Evolutionary conservation across 2,329 filamentous ascomycete genomes (phyloP), one percentile per base, ranked within the genome.

Genomic region (Knufia petricola): DNA sequence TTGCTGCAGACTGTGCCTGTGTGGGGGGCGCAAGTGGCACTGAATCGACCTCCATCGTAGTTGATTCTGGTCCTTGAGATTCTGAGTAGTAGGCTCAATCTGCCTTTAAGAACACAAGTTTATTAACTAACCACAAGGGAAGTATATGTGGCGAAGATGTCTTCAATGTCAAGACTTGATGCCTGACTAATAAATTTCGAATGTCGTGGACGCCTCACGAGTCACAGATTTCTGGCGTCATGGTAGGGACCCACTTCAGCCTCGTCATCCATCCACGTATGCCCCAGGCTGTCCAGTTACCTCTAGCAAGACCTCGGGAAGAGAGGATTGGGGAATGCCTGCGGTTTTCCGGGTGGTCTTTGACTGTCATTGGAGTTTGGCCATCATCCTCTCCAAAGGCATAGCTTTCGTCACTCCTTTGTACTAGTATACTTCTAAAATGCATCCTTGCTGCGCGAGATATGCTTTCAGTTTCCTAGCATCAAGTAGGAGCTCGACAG

Each of bases 11-110:
- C 48, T 49, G 46, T 19, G 53, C 50, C 17, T 52, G 34, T 2
- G 55, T 52, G 31, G 55, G 53, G 15, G 57, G 50, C n/a, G 74
- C 70, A 44, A 79, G 70, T 42, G 75, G 73, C 7, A 38, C 34
- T 21, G 67, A 69, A 64, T 79, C 77, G 53, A 79, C 54, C 61
- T 80, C 77, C 77, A 79, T 79, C 20, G 4, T 39, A 24, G 6
- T 24, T n/a, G 24, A 23, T 2, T n/a, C 20, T 31, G 24, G n/a
- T n/a, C n/a, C n/a, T n/a, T n/a, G n/a, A n/a, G n/a, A n/a, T n/a
- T n/a, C n/a, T n/a, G n/a, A n/a, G n/a, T n/a, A n/a, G n/a, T n/a
- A n/a, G n/a, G n/a, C n/a, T n/a, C n/a, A n/a, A n/a, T n/a, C n/a
- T n/a, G n/a, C n/a, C n/a, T n/a, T n/a, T n/a, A n/a, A n/a, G n/a